phyloP scores from a whole-genome alignment of 1,139 yeast genomes.

The Pichia cactophila region DNA sequence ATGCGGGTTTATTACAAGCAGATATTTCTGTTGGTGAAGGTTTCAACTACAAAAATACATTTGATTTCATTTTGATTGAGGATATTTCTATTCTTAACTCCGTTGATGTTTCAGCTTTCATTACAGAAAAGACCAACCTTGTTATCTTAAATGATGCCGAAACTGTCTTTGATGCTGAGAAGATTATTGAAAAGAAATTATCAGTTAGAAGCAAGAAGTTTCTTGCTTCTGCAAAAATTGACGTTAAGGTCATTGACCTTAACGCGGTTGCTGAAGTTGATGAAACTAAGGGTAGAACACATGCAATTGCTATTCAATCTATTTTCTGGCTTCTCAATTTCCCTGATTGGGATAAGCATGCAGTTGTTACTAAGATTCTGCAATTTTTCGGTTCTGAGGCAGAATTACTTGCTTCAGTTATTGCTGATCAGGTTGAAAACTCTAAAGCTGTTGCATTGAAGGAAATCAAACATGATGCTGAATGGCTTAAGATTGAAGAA shows the following conservation, averaged over 20 bases:
- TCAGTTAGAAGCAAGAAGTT: constrained; percentile 47
- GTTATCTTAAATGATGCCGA: constrained; percentile 36
- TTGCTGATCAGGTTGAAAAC: constrained; percentile 57
- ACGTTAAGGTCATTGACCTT: constrained; percentile 50
- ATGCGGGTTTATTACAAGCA: constrained; percentile 78
- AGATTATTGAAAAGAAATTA: constrained; percentile 43
- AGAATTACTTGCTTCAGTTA: constrained; percentile 76
- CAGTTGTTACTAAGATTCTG: constrained; percentile 69
- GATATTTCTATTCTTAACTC: constrained; percentile 44
- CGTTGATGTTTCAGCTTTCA: constrained; percentile 56
- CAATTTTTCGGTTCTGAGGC: constrained; percentile 78
- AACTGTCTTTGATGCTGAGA: constrained; percentile 35
- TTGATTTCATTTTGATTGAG: constrained; percentile 60
- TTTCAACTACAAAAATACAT: constrained; percentile 38
- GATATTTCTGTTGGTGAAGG: constrained; percentile 44
- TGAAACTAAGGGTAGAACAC: constrained; percentile 71
- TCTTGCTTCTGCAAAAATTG: constrained; percentile 47
- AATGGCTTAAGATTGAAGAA: constrained; percentile 34
- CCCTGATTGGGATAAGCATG: constrained; percentile 52
- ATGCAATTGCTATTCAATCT: constrained; percentile 66
- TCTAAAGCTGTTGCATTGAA: constrained; percentile 45
- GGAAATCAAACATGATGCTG: constrained; percentile 33
- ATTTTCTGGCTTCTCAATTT: constrained; percentile 71
- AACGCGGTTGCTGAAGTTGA: constrained; percentile 51
- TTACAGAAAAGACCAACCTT: constrained; percentile 50